Evolutionary conservation across 2,329 filamentous ascomycete species (phyloP), one percentile per base, ranked within the genome.

Genomic region (Tricladium varicosporioides): DNA sequence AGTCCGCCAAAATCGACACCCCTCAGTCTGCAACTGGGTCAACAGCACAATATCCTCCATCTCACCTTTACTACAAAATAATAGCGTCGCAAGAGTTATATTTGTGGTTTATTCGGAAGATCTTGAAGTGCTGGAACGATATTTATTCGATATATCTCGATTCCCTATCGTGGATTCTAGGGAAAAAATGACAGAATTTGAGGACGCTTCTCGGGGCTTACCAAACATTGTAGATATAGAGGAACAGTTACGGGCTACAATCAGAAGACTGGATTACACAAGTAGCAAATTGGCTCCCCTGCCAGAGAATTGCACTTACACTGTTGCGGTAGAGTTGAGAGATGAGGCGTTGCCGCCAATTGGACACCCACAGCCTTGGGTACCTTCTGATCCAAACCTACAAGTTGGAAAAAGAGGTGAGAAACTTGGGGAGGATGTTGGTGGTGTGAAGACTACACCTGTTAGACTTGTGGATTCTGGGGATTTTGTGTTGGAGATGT

Each of bases 261-360:
- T 93, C 63, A 75, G 81, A 53, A 80, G 82, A 48, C 74, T 93
- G 13, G 80, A 83, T 0, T 80, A 84, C 57, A 79, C 82, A 2
- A 83, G 79, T 8, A 79, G 84, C 59, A 78, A 75, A 54, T 76
- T 91, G 60, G 74, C 71, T 0, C 72, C 78, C 0, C 69, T 92
- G 18, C 87, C 88, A 0, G 72, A 78, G 1, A 80, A 81, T 1
- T 91, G 88, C 70, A 88, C 87, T 0, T 93, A 89, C 70, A 90
- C 88, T 0, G 71, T 93, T n/a, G 87, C 86, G 0, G 80, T 93
- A 43, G 89, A 93, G 71, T 70, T 92, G 61, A 82, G 81, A 42
- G 82, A 87, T 18, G 78, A 85, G 43, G 78, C 77, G 0, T 72
- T 79, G 10, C 64, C 82, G 9, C 85, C 84, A 0, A 83, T 86